Base-by-base conservation (phyloP, 768 basidiomycete genomes). In the Vararia minispora region DNA sequence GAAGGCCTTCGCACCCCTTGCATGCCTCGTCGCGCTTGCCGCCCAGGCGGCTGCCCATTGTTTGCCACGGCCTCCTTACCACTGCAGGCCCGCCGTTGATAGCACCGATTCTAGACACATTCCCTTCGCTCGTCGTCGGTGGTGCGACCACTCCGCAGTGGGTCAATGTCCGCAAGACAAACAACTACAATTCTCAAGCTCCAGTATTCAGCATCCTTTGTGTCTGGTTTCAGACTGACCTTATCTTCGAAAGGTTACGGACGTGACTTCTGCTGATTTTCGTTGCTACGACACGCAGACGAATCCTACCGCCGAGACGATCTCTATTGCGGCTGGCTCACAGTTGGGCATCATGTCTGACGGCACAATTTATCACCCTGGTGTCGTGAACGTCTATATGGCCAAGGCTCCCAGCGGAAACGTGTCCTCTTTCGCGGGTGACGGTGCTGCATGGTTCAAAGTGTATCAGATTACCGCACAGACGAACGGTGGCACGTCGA, bases 351-450 rank as follows among this genome's bases (percentile, higher is more conserved):
- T 71, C 49, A 53, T 51, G 32, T 54, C 58, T 40, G 61, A 68
- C 45, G 54, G 55, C 12, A 59, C 58, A 26, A 66, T 70, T 39
- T 71, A 69, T 41, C 70, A 72, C 52, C 62, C 64, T 14, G 68
- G 69, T 35, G 68, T 50, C 43, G 52, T 58, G 28, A 57, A 58
- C 41, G 31, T 33, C 3, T 33, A 33, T 18, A 13, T 33, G 13
- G 31, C 31, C 3, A 33, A 33, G 31, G 31, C 31, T 11, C 31
- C 31, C 31, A 18, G 31, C n/a, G 17, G n/a, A n/a, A n/a, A n/a
- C n/a, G n/a, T n/a, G n/a, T 14, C 31, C n/a, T 18, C n/a, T 33
- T 18, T 33, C 13, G 38, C 23, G 22, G 38, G 38, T 11, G 17
- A 18, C n/a, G 34, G 41, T 32, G 17, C 25, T 32, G 35, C 33